Evolutionary conservation across 176 grass and related monocot genomes (phyloP), one percentile per base, ranked within the genome.

Genomic region (Dactylis glomerata): DNA sequence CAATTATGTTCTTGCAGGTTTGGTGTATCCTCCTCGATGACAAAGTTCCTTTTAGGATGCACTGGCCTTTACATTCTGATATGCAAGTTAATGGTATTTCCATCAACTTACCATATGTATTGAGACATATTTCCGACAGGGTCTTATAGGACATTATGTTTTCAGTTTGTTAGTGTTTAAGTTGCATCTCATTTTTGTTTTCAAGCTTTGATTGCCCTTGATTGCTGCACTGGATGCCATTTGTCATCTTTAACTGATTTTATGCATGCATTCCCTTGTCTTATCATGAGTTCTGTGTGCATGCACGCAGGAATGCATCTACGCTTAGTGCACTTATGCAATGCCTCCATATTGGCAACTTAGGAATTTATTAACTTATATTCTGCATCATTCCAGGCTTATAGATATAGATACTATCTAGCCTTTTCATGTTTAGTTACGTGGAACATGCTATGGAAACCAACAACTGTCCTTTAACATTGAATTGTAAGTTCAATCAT

Each of bases 1-100:
- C 20, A 20, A 63, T 87, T 68, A 49, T 87, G 16, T 37, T 88
- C 74, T 82, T 93, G 68, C 90, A 97, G 95, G 88, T 95, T 91
- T 97, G 89, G 91, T 95, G 90, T 65, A 76, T 97, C 20, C 92
- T 97, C 77, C 76, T 97, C 27, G 88, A 94, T 84, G 95, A 97
- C 87, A 93, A 80, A 57, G 91, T 97, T 24, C 92, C 95, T 89
- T 97, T 94, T 85, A 94, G 95, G 88, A 95, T 97, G 89, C 92
- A 97, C 45, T 97, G 95, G 95, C 92, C 95, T 49, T 86, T 95
- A 73, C 55, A 82, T 74, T 88, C 90, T 75, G 85, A 84, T 69
- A 76, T 97, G 68, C 79, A 93, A 88, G 75, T 95, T 81, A 97
- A 97, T 86, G 95, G 95, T 97, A 93, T 70, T 56, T 76, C 30